Evolutionary conservation across 2,329 filamentous ascomycete genomes (phyloP).

Genomic region (Hymenoscyphus fraxineus): DNA sequence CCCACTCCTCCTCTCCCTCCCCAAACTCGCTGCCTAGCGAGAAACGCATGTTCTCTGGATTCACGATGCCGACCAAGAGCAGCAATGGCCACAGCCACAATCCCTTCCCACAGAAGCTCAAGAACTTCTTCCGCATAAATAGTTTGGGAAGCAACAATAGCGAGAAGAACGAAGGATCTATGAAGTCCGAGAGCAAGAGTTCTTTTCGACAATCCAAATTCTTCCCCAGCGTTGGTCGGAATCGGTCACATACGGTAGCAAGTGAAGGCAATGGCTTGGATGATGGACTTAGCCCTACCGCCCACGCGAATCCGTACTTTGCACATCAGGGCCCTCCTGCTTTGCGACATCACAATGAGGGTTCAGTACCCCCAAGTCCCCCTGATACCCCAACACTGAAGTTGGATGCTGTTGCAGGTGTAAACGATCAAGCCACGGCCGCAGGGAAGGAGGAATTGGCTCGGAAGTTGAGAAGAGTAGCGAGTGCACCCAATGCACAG

Average conservation of each 20-base stretch:
- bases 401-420: slow-evolving; percentile 63
- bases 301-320: slow-evolving; percentile 95
- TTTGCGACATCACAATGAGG: slow-evolving; percentile 90
- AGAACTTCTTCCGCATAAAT: slow-evolving; percentile 70
- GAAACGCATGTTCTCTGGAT: slow-evolving; percentile 34
- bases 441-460: slow-evolving; percentile 90
- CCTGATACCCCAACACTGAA: slow-evolving; percentile 83
- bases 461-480: slow-evolving; percentile 86
- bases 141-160: slow-evolving; percentile 38
- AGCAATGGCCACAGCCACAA: slow-evolving; percentile 48
- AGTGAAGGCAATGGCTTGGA: slow-evolving; percentile 91
- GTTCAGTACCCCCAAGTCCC: slow-evolving; percentile 86
- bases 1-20: slow-evolving; percentile 27
- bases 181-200: slow-evolving; percentile 37
- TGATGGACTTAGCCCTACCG: slow-evolving; percentile 84
- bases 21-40: slow-evolving; percentile 30
- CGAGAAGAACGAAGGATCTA: slow-evolving; percentile 38
- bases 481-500: slow-evolving; percentile 94
- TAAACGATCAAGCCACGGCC: slow-evolving; percentile 63
- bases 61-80: slow-evolving; percentile 45
- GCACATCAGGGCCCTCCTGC: slow-evolving; percentile 92
- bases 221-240: slow-evolving; percentile 80
- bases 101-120: slow-evolving; percentile 65
- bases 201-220: slow-evolving; percentile 82
- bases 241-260: slow-evolving; percentile 83